Base-by-base conservation (phyloP, 179 eudicot genomes). In the Amaranthus tricolor region DNA sequence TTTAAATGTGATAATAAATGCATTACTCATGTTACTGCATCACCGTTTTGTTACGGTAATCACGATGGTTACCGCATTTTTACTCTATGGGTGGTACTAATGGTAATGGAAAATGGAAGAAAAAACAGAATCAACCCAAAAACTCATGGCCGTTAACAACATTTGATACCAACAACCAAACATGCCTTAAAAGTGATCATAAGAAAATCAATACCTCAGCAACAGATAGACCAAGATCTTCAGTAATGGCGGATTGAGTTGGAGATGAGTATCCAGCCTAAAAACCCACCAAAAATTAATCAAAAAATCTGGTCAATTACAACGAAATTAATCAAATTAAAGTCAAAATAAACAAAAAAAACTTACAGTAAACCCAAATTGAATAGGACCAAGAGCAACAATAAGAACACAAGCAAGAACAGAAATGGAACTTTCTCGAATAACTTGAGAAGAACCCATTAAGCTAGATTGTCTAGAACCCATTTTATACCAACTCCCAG, bases 401-500 rank as follows among this genome's bases (percentile, higher is more conserved):
- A 94, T 92, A 21, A 92, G 81, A 70, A 94, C 98, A 71, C 98
- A 94, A 74, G 97, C 97, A 68, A 94, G 74, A 62, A 94, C 96
- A 24, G 98, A 94, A 40, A 94, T 75, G 4, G 97, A 89, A 57
- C 87, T 86, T 13, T 94, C 98, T 31, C 98, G 81, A 53, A 94
- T 86, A 6, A 78, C 91, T 78, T 87, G 89, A 40, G 97, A 84
- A 5, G 97, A 92, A 44, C 89, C 84, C 96, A 90, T 80, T 79
- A 92, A 59, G 70, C 98, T 94, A 0, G 97, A 94, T 75, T 92
- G 98, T 64, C 96, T 81, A 6, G 98, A 92, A 10, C 97, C 90
- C 98, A 94, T 92, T 16, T 92, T 71, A 72, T 94, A 94, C 98
- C 98, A 94, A 83, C 98, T 94, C 47, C 98, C 98, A 0, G 98